A percentile compares a stretch with the other conserved stretches of the same genome.
Conservation (phyloP, 2,329 filamentous ascomycete genomes). For the Trichocomaceae sp. region DNA sequence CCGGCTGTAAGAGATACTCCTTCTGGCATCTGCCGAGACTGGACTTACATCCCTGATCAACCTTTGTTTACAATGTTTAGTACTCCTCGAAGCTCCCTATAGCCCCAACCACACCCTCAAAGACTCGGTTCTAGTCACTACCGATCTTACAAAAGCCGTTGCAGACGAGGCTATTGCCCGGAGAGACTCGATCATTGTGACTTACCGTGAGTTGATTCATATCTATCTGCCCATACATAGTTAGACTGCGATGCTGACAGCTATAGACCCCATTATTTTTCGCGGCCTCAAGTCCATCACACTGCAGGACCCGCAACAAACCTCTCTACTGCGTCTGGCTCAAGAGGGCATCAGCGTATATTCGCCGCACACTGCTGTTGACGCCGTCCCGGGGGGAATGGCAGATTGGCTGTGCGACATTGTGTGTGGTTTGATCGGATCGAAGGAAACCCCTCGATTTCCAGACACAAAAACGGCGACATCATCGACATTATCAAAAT, state of each 20-base stretch:
- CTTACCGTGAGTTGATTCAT: constrained; percentile 75
- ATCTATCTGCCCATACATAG: neutral
- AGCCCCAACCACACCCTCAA: constrained; percentile 50
- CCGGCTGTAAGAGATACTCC: constrained; percentile 53
- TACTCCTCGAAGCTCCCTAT: constrained; percentile 64
- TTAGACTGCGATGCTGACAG: neutral
- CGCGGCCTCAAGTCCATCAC: constrained; percentile 83
- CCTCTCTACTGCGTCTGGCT: constrained; percentile 71
- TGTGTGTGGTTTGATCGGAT: constrained; percentile 49
- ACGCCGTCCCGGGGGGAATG: constrained; percentile 75
- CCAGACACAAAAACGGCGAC: neutral
- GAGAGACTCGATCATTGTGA: constrained; percentile 70
- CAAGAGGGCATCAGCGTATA: constrained; percentile 91
- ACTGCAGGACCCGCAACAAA: constrained; percentile 76
- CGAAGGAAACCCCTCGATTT: neutral
- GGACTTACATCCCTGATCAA: no score
- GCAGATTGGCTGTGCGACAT: constrained; percentile 93
- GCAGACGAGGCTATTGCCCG: constrained; percentile 80
- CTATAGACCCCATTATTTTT: constrained; percentile 89
- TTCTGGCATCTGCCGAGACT: no score
- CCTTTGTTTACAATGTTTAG: no score
- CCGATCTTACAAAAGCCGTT: constrained; percentile 84
- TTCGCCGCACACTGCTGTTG: constrained; percentile 89
- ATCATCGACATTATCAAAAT: neutral
- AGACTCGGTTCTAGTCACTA: constrained; percentile 70